These are phyloP conservation scores for Themeda triandra DNA, from an alignment of 176 grass and related monocot genomes.

Conservation along the genomic window DNA sequence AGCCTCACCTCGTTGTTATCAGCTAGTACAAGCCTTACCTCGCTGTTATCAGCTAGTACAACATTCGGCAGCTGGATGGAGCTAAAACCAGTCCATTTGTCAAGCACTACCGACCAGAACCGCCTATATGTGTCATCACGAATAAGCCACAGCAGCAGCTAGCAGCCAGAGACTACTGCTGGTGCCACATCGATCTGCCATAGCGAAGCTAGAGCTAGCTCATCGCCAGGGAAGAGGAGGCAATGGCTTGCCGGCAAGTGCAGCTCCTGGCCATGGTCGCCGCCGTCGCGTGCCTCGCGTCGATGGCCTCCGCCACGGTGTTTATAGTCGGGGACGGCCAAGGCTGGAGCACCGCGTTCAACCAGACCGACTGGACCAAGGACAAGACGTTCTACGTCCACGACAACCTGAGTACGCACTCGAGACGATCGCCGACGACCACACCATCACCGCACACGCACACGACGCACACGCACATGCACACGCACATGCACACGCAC, in stretches of 20 bases:
- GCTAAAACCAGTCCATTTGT: not conserved
- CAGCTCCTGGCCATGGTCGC: not conserved
- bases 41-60: no score
- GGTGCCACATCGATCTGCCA: not conserved
- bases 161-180: not conserved
- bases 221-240: no score
- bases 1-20: not conserved
- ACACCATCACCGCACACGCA: not conserved
- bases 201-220: not conserved
- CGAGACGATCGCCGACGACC: not conserved
- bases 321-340: not conserved
- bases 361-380: not conserved
- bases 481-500: no score
- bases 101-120: not conserved
- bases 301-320: not conserved
- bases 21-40: no score
- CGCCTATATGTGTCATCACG: not conserved
- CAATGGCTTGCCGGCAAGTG: no score
- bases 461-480: no score
- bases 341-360: not conserved
- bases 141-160: not conserved
- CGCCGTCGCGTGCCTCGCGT: not conserved
- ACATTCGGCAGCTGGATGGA: not conserved
- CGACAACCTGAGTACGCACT: not conserved
- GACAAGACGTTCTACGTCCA: not conserved